phyloP scores from a whole-genome alignment of 768 basidiomycete species.

The Candolleomyces eurysporus region DNA sequence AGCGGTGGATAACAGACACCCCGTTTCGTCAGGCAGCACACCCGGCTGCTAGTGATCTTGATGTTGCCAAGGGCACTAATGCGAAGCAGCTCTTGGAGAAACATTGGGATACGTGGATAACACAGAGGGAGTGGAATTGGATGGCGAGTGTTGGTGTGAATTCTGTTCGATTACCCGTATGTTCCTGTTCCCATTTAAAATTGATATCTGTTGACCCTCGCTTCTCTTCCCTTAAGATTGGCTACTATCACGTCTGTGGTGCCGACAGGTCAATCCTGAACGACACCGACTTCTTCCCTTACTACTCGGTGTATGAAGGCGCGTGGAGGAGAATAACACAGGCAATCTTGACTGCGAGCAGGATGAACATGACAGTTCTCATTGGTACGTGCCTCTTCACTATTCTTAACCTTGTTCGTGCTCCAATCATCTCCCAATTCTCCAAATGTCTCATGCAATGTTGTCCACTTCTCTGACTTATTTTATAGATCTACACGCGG shows the following conservation, averaged over 20 bases:
- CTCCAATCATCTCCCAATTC: not conserved
- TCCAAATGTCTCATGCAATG: too few species aligned
- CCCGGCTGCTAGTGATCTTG: constrained; percentile 66
- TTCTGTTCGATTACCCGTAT: constrained; percentile 55
- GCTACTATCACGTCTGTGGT: constrained; percentile 69
- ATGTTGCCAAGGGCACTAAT: constrained; percentile 61
- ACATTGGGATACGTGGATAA: constrained; percentile 78
- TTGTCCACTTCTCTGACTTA: too few species aligned
- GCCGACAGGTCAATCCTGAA: constrained; percentile 54
- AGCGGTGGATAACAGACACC: constrained; percentile 66
- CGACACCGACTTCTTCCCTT: constrained; percentile 63
- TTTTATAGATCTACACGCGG: constrained; percentile 64
- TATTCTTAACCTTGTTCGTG: not conserved
- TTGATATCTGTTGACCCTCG: not conserved
- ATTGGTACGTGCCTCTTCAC: constrained; percentile 44
- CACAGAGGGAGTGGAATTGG: constrained; percentile 62
- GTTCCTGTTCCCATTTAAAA: constrained; percentile 27
- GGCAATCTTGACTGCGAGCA: constrained; percentile 58
- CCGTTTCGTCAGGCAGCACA: constrained; percentile 54
- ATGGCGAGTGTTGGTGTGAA: constrained; percentile 58
- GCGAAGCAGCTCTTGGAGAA: constrained; percentile 47
- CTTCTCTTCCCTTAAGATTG: constrained; percentile 46
- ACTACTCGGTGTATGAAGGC: constrained; percentile 49
- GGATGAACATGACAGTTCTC: constrained; percentile 67
- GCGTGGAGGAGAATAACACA: constrained; percentile 65